Evolutionary conservation across 768 basidiomycete species (phyloP), one percentile per base, ranked within the genome.

Genomic region (Tephrocybe sp.): DNA sequence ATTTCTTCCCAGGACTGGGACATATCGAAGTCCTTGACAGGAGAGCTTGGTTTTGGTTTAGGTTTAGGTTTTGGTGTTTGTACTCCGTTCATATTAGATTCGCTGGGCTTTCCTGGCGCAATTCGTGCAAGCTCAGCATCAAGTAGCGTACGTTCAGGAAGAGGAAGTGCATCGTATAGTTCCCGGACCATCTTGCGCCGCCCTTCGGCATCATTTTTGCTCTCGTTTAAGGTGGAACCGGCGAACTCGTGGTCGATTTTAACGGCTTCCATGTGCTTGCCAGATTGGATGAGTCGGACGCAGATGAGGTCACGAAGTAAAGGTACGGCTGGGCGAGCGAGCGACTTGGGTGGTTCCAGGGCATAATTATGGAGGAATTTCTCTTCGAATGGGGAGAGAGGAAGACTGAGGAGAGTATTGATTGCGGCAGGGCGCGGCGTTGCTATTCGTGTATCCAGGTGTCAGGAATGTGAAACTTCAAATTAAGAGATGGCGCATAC

Each of bases 271-370:
- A 77, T 68, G 58, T 85, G 84, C 51, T 80, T 78, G 3, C 89
- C 90, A 2, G 74, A 77, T 61, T 90, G 85, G 28, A 93, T 79
- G 8, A 92, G 78, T 9, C 91, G 85, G 14, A 87, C 80, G 54
- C 86, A 89, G 24, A 89, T 75, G n/a, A 93, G 76, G 55, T 93
- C 88, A 63, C 90, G 90, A 0, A 93, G 65, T 12, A 80, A 71
- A 4, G 83, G 74, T 21, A 85, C 64, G 2, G 82, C 78, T 1
- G 75, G 58, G 7, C 75, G 55, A 1, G 83, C 70, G 9, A 85
- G 66, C 0, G 69, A 54, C 4, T 69, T 51, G 2, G 86, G 78
- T 2, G 84, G 81, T 12, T 81, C 72, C 9, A 84, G 73, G 4
- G 85, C 86, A 55, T 82, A 83, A 0, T 68, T 53, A 40, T 84